Base-by-base conservation (phyloP, 495 filamentous ascomycete species). In the Aspergillus ellipticus region DNA sequence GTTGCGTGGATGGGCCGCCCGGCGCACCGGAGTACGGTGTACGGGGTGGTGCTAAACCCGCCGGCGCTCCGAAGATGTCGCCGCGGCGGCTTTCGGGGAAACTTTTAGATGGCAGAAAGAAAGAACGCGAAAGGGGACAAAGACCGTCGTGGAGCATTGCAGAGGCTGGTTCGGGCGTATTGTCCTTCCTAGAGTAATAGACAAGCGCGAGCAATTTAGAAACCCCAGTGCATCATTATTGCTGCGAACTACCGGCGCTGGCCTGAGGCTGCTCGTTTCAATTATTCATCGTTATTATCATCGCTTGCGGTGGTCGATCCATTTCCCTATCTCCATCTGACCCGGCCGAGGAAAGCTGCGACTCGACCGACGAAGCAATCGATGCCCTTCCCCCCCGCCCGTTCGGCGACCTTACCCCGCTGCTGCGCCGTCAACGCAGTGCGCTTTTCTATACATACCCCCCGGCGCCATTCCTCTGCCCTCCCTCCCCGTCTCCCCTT, bases 341-440 rank as follows among this genome's bases (percentile, higher is more conserved):
- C 45, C 49, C 46, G 56, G 51, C 50, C 50, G 42, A 47, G 42
- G 52, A 55, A 58, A 55, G 55, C 55, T 57, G 51, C 51, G 39
- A 46, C 31, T 39, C 28, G 33, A 63, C 66, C 61, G 62, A 66
- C 66, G 59, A 60, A 63, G 59, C 63, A 63, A 61, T 69, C 64
- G 58, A 76, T 72, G 67, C 65, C 62, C 54, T 59, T 63, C 53
- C 60, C 69, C 70, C 70, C 70, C 73, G 68, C 70, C 62, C 54
- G 49, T 55, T 57, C 55, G 55, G 55, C 59, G 49, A 51, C 61
- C 53, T 53, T 70, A 71, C 72, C 73, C 72, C 73, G 71, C 73
- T 65, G 63, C 47, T 65, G 63, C 47, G 55, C 54, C 56, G 62
- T 42, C 42, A 55, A 48, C 57, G 56, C 54, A 57, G 55, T 59